Percentiles rank a stretch among this genome's conserved stretches.
phyloP scores from a whole-genome alignment of 441 rosid genomes.

The Bruguiera hainesii region DNA sequence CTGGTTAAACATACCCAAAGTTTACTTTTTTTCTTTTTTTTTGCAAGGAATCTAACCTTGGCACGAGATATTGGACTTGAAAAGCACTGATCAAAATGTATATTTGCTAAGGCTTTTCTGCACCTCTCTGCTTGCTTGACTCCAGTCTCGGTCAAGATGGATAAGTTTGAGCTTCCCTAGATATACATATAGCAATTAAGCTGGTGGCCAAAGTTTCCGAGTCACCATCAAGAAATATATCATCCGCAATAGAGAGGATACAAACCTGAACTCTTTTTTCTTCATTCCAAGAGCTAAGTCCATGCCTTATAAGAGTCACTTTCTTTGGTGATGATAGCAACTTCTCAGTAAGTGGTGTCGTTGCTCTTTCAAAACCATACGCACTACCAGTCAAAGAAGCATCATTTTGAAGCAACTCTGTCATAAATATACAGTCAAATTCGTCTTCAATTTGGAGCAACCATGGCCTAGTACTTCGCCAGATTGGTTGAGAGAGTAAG shows the following conservation, averaged over 20 bases:
- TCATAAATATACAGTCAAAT: conserved; percentile 3
- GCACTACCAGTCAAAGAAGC: conserved; percentile 47
- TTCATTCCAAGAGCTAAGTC: conserved; percentile 67
- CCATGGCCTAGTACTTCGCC: not conserved
- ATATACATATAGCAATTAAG: conserved; percentile 10
- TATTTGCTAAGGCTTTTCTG: conserved; percentile 39
- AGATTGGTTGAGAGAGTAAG: not conserved
- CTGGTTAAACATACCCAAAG: not conserved
- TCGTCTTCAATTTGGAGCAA: conserved; percentile 8
- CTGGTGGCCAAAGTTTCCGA: conserved; percentile 4
- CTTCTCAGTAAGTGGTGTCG: conserved; percentile 42
- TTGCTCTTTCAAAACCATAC: conserved; percentile 49
- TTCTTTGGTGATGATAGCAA: conserved; percentile 37
- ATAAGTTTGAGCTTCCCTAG: conserved; percentile 60
- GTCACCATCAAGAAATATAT: conserved; percentile 5
- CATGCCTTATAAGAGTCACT: conserved; percentile 60
- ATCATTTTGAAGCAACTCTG: conserved; percentile 36
- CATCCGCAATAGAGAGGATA: not conserved
- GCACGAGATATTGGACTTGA: conserved; percentile 72
- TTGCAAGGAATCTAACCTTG: conserved; percentile 34
- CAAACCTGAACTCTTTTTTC: conserved; percentile 62
- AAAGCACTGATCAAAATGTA: conserved; percentile 50
- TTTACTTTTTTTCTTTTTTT: not conserved
- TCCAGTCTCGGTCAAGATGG: conserved; percentile 56
- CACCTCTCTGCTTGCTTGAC: conserved; percentile 56